Percentiles rank a stretch among this genome's conserved stretches.
Conservation (phyloP, 805 yeast genomes). For the Lipomyces mesembrius region DNA sequence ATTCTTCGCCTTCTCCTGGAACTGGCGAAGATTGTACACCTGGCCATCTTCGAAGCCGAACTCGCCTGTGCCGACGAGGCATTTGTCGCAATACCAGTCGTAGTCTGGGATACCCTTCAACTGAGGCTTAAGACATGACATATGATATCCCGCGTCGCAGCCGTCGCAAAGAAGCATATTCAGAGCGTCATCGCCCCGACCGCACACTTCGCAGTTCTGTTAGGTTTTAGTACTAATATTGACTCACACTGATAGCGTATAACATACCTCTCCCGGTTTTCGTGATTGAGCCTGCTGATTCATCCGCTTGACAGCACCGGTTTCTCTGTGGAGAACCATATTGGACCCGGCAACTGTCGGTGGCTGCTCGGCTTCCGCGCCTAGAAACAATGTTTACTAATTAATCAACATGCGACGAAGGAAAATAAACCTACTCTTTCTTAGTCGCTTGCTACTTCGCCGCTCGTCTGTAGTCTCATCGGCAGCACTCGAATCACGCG, state of each 20-base stretch:
- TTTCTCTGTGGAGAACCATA: constrained; percentile 25
- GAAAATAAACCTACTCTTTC: not conserved
- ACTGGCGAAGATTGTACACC: constrained; percentile 62
- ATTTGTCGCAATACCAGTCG: constrained; percentile 80
- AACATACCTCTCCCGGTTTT: constrained; percentile 30
- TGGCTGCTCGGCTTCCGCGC: constrained; percentile 6
- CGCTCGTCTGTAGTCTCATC: not conserved
- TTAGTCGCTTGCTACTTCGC: constrained; percentile 26
- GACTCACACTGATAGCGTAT: not conserved
- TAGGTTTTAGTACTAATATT: not conserved
- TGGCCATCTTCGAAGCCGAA: constrained; percentile 82
- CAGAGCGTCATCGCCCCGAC: constrained; percentile 33
- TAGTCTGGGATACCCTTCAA: constrained; percentile 57
- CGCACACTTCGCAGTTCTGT: constrained; percentile 42
- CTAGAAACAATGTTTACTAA: not conserved
- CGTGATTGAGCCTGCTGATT: constrained; percentile 1
- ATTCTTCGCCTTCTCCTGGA: constrained; percentile 58
- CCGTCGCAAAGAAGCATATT: constrained; percentile 59
- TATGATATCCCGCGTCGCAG: constrained; percentile 73
- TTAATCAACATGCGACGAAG: not conserved
- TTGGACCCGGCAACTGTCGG: constrained; percentile 29
- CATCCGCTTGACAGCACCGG: constrained; percentile 28
- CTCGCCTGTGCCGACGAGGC: constrained; percentile 84
- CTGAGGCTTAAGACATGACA: constrained; percentile 66
- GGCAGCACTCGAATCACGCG: not conserved